phyloP scores from a whole-genome alignment of 2,329 filamentous ascomycete species.

The Penicillium sp. region DNA sequence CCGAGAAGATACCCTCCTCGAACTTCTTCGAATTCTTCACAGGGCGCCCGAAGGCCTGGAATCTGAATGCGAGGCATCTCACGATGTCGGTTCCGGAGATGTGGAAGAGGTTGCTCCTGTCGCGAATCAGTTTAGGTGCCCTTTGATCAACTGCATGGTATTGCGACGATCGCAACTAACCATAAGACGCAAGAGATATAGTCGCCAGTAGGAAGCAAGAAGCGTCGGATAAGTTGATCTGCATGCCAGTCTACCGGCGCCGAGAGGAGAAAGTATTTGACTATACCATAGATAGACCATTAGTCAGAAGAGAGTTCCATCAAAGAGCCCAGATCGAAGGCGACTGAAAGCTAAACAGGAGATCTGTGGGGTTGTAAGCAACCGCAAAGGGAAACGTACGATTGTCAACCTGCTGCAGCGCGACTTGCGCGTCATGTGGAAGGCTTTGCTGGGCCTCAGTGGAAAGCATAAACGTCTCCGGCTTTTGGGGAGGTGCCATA shows the following conservation, averaged over 20 bases:
- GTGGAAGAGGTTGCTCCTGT: conserved; percentile 95
- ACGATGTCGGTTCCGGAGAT: conserved; percentile 98
- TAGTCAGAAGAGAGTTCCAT: too few species aligned
- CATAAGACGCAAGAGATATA: conserved; percentile 97
- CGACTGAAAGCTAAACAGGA: too few species aligned
- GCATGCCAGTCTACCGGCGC: conserved; percentile 95
- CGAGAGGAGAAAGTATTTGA: conserved; percentile 99
- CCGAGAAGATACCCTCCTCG: conserved; percentile 98
- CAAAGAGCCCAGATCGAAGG: too few species aligned
- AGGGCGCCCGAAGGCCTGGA: conserved; percentile 94
- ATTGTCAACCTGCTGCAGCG: conserved; percentile 96
- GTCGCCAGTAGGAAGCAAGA: conserved; percentile 91
- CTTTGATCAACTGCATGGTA: too few species aligned
- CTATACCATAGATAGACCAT: too few species aligned
- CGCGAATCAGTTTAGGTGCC: too few species aligned
- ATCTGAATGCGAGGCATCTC: conserved; percentile 91
- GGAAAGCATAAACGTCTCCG: conserved; percentile 97
- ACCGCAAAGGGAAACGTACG: conserved; percentile 56
- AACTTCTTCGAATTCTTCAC: conserved; percentile 99
- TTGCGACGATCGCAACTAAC: conserved; percentile 48
- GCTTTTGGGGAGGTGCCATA: conserved; percentile 89
- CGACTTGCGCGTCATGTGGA: conserved; percentile 91
- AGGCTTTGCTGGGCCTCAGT: conserved; percentile 93
- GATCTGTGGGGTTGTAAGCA: conserved; percentile 8
- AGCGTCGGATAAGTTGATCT: conserved; percentile 92